phyloP scores from a whole-genome alignment of 2,329 filamentous ascomycete genomes.

The Dactylellina leptospora region DNA sequence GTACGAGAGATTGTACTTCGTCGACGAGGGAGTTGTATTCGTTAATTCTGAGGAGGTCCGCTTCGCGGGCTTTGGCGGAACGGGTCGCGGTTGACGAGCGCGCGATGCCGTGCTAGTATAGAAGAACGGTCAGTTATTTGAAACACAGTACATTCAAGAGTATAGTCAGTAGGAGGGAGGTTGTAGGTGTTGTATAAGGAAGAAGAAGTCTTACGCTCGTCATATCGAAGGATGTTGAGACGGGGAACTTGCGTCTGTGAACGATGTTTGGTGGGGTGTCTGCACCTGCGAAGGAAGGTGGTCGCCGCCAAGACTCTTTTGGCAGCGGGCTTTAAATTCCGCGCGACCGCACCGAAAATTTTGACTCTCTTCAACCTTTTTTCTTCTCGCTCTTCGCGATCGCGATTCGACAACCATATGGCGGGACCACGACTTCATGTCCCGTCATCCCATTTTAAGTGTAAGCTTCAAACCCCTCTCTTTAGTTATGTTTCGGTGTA shows the following conservation, averaged over 20 bases:
- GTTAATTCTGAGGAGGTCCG: slow-evolving; percentile 78
- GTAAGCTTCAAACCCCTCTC: neutral
- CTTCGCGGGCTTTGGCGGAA: slow-evolving; percentile 72
- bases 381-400: neutral
- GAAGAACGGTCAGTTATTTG: neutral
- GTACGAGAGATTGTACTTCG: slow-evolving; percentile 72
- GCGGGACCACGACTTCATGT: neutral
- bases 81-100: slow-evolving; percentile 66
- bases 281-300: neutral
- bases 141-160: too few relatives aligned
- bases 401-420: neutral
- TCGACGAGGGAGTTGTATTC: slow-evolving; percentile 77
- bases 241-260: neutral
- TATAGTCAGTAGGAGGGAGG: too few relatives aligned
- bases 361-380: neutral
- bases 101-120: slow-evolving; percentile 79
- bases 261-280: neutral
- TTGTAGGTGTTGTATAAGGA: too few relatives aligned
- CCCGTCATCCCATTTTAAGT: neutral
- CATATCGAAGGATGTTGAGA: slow-evolving; percentile 4
- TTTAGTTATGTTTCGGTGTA: too few relatives aligned
- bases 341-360: slow-evolving; percentile 8
- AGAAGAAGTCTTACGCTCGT: slow-evolving; percentile 33
- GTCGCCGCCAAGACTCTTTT: slow-evolving; percentile 13
- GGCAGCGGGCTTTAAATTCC: slow-evolving; percentile 30